Conservation (phyloP, 768 basidiomycete species). For the Boletus sensibilis region DNA sequence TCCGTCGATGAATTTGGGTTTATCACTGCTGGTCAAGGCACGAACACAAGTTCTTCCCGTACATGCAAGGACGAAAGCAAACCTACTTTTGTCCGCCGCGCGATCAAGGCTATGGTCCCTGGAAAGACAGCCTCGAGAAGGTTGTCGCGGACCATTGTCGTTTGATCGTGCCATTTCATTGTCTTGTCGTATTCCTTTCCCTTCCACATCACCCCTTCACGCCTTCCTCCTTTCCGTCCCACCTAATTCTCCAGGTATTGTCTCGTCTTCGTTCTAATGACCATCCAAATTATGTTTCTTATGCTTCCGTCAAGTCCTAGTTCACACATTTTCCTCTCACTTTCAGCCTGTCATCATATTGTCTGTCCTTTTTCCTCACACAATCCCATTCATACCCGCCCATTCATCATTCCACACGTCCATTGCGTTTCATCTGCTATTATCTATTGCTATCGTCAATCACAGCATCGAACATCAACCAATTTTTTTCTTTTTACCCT, state of each 20-base stretch:
- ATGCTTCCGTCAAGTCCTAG: slow-evolving; percentile 13
- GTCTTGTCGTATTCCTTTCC: background rate
- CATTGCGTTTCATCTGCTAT: slow-evolving; percentile 32
- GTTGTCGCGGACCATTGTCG: slow-evolving; percentile 40
- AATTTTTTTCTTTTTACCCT: background rate
- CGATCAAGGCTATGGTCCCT: slow-evolving; percentile 75
- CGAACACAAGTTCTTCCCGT: slow-evolving; percentile 20
- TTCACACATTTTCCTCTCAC: slow-evolving; percentile 4
- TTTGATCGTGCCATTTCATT: slow-evolving; percentile 13
- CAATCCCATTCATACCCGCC: slow-evolving; percentile 12
- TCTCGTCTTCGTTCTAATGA: slow-evolving; percentile 19
- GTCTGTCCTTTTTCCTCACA: slow-evolving; percentile 4
- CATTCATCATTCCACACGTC: slow-evolving; percentile 21
- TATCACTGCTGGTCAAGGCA: slow-evolving; percentile 38
- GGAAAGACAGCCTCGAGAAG: slow-evolving; percentile 55
- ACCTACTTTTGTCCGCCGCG: slow-evolving; percentile 61
- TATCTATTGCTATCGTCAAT: slow-evolving; percentile 37
- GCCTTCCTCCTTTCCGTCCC: too few species aligned
- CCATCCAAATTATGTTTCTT: slow-evolving; percentile 8
- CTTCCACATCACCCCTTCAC: too few species aligned
- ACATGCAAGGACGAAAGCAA: slow-evolving; percentile 45
- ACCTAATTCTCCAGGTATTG: background rate
- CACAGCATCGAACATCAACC: slow-evolving; percentile 14
- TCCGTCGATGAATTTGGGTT: slow-evolving; percentile 69
- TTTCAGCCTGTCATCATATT: slow-evolving; percentile 30